Base-by-base conservation (phyloP, 208 protist genomes). In the Acanthamoeba sp. region DNA sequence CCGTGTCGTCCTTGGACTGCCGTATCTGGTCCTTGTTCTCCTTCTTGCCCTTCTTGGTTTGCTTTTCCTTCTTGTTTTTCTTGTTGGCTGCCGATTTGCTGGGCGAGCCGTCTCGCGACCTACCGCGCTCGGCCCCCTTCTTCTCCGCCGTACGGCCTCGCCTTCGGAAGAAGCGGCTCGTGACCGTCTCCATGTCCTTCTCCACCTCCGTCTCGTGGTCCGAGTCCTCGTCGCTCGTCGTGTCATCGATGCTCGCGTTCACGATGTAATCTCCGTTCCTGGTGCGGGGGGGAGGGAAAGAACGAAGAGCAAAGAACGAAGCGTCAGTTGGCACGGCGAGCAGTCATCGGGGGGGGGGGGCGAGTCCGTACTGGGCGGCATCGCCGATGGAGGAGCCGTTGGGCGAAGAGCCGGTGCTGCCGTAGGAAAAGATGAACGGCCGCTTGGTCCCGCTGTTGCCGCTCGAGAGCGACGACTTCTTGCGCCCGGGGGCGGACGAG, bases 11-110 rank as follows among this genome's bases (percentile, higher is more conserved):
- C 78, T 36, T 29, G 18, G 24, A 38, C 78, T 87, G 78, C 1
- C 78, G 78, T 27, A 87, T 87, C 18, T 87, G 78, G 22, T 87
- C 78, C n/a, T 87, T 87, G 78, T 87, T 87, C 45, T 87, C 78
- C 48, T 59, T 87, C 48, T 87, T 87, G 27, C 42, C 27, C 38
- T 87, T 50, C 78, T 50, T 87, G 45, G 69, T 10, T 36, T 78
- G 69, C 69, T 78, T 78, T 4, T 27, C 36, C 36, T 78, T 36
- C 64, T 40, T 73, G 12, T 40, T 32, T 29, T 40, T 78, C 38
- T 78, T 78, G 14, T 38, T 78, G 59, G 59, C 6, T 18, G 71
- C 36, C 16, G 71, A 3, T 7, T 34, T 38, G 18, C 22, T 80
- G 40, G 71, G 71, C 40, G 36, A 80, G 32, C 36, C 24, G 36